Evolutionary conservation across 371 early-diverging fungal genomes (phyloP).

Genomic region (Apophysomyces elegans): DNA sequence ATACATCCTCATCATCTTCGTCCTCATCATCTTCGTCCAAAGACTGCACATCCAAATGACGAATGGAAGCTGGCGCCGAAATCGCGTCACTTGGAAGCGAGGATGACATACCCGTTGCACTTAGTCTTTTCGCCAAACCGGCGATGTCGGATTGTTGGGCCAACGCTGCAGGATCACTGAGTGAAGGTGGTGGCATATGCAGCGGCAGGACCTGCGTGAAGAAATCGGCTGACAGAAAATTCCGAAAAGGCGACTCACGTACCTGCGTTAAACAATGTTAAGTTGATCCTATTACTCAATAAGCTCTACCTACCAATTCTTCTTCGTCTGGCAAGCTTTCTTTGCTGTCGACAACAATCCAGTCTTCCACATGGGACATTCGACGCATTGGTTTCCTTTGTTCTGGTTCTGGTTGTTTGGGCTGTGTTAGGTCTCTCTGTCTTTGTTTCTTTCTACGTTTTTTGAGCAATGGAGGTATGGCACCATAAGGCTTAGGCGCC

Average conservation of each 20-base stretch:
- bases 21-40: conserved; percentile 32
- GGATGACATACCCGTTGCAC: neutral
- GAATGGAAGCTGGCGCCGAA: conserved; percentile 6
- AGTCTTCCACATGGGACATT: conserved; percentile 58
- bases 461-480: conserved; percentile 52
- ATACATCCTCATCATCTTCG: conserved; percentile 30
- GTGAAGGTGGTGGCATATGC: conserved; percentile 55
- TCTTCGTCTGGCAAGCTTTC: conserved; percentile 57
- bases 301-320: conserved; percentile 41
- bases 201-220: conserved; percentile 52
- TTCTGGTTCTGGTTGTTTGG: conserved; percentile 11
- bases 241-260: conserved; percentile 38
- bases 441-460: conserved; percentile 34
- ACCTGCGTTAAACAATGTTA: conserved; percentile 16
- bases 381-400: conserved; percentile 35
- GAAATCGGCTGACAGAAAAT: conserved; percentile 50
- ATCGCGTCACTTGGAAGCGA: neutral
- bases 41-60: conserved; percentile 11
- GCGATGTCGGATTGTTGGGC: conserved; percentile 19
- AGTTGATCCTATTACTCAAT: neutral
- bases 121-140: conserved; percentile 12
- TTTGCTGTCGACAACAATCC: conserved; percentile 56
- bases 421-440: conserved; percentile 9
- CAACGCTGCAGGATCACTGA: conserved; percentile 38
- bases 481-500: conserved; percentile 60